Evolutionary conservation across 441 rosid species (phyloP).

Genomic region (Populus hybrid): DNA sequence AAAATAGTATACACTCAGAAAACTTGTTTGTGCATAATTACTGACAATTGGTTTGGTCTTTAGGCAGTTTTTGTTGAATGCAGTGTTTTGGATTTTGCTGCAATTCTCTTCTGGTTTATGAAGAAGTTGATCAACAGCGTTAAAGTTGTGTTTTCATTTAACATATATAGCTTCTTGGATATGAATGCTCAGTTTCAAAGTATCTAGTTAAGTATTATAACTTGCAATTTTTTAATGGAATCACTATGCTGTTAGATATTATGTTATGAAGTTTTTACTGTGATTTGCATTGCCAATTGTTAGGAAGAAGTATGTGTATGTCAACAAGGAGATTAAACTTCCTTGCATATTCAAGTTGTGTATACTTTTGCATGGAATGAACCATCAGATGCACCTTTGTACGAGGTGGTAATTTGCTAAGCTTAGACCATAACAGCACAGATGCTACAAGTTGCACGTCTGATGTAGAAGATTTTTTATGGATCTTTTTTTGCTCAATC

Average conservation of each 20-base stretch:
- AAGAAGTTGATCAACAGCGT: not conserved
- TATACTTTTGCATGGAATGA: not conserved
- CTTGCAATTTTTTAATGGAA: not conserved
- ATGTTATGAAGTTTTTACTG: not conserved
- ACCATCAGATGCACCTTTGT: not conserved
- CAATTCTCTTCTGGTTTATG: not conserved
- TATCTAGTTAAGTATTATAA: not conserved
- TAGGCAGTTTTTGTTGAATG: not conserved
- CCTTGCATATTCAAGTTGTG: not conserved
- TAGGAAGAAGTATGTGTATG: not conserved
- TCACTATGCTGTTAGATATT: slow-evolving; percentile 1
- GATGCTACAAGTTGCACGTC: not conserved
- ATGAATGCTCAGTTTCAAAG: not conserved
- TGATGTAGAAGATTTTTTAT: not conserved
- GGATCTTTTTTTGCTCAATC: not conserved
- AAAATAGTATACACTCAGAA: not conserved
- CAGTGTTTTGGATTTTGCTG: not conserved
- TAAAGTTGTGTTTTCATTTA: not conserved
- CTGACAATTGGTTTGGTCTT: not conserved
- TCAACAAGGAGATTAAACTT: not conserved
- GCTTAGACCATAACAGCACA: not conserved
- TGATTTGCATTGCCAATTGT: not conserved
- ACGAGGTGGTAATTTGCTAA: not conserved
- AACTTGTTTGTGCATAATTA: not conserved
- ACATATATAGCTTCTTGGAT: not conserved